A percentile compares a stretch with the other conserved stretches of the same genome.
Evolutionary conservation across 108 stramenopile species (phyloP).

Genomic region (Craspedostauros australis): DNA sequence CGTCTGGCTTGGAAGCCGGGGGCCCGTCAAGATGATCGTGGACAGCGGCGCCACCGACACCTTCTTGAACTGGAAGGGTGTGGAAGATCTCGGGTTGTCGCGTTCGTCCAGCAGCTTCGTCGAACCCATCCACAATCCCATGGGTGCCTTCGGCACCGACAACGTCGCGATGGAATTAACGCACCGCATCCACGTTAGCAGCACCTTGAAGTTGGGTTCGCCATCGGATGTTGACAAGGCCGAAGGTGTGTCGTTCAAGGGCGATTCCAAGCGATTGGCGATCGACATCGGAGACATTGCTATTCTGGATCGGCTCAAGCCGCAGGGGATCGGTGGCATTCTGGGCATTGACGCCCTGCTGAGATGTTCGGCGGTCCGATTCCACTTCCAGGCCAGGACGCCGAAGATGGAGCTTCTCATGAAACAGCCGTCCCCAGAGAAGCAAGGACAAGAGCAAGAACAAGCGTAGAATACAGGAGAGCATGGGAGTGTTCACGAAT

Average conservation of each 20-base stretch:
- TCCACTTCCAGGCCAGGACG: background rate
- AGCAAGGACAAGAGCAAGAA: background rate
- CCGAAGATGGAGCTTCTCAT: background rate
- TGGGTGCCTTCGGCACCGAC: constrained; percentile 72
- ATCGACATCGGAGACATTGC: constrained; percentile 74
- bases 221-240: too few species aligned
- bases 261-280: constrained; percentile 14
- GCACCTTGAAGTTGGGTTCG: constrained; percentile 35
- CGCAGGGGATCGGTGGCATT: constrained; percentile 62
- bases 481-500: too few species aligned
- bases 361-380: constrained; percentile 34
- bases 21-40: constrained; percentile 68
- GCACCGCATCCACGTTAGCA: constrained; percentile 46
- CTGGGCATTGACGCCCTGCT: constrained; percentile 67
- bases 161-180: constrained; percentile 57
- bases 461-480: too few species aligned
- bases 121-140: constrained; percentile 15
- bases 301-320: constrained; percentile 43
- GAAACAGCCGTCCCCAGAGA: background rate
- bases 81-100: constrained; percentile 40
- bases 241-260: constrained; percentile 15
- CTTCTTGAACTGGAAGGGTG: constrained; percentile 63
- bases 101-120: constrained; percentile 19
- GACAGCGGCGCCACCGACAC: constrained; percentile 64
- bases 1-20: constrained; percentile 48